Percentiles rank a stretch among this genome's conserved stretches.
Evolutionary conservation across 2,329 filamentous ascomycete species (phyloP).

Genomic region (Blastomyces emzantsi): DNA sequence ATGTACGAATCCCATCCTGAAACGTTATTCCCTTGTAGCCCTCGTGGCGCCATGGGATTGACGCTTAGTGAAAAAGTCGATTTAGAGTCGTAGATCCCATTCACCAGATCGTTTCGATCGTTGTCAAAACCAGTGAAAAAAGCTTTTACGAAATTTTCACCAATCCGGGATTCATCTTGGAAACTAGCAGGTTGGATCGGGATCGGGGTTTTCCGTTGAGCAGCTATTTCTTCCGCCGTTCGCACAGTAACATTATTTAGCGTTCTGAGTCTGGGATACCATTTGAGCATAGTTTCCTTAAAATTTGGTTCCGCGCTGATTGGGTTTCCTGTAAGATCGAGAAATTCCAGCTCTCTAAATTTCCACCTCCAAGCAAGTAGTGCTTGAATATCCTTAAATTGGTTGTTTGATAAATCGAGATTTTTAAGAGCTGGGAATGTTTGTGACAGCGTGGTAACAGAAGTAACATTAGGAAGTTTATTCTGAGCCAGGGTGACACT

Average conservation of each 20-base stretch:
- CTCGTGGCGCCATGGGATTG: constrained; percentile 52
- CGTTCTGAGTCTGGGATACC: constrained; percentile 72
- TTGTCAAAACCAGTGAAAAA: constrained; percentile 68
- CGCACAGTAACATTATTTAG: constrained; percentile 69
- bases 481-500: constrained; percentile 79
- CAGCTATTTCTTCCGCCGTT: constrained; percentile 58
- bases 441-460: constrained; percentile 64
- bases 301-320: constrained; percentile 56
- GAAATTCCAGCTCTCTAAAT: constrained; percentile 68
- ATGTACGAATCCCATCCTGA: constrained; percentile 62
- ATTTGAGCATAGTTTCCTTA: constrained; percentile 60
- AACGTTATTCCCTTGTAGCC: constrained; percentile 38
- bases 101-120: constrained; percentile 54
- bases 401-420: constrained; percentile 79
- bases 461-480: constrained; percentile 59
- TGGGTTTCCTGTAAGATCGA: constrained; percentile 70
- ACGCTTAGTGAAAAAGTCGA: constrained; percentile 69
- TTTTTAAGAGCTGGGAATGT: constrained; percentile 81
- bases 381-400: constrained; percentile 57
- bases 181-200: constrained; percentile 59
- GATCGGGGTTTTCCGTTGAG: constrained; percentile 48
- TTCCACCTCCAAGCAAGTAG: constrained; percentile 70
- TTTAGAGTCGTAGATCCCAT: constrained; percentile 63
- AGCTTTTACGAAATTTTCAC: constrained; percentile 63
- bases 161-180: constrained; percentile 63